Evolutionary conservation across 1,284 basidiomycete genomes (phyloP), one percentile per base, ranked within the genome.

Genomic region (Irpex sp.): DNA sequence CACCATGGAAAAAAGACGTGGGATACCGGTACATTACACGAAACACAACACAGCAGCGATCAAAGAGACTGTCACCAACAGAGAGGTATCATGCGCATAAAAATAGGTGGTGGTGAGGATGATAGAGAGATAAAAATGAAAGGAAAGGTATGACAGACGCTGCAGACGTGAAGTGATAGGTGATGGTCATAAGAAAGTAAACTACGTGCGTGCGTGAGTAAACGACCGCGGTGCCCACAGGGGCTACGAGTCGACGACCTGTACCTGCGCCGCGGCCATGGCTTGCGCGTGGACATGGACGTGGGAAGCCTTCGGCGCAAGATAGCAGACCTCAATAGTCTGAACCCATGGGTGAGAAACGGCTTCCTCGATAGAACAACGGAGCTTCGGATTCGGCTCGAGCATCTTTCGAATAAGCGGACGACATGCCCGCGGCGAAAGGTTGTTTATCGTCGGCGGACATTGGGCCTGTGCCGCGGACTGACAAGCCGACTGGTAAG

Each of bases 391-490:
- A 72, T 98, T 92, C 0, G 97, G 97, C 72, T 97, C 94, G 57
- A 99, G 84, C 96, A 99, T 99, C 81, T 90, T 90, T 71, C 96
- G 89, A 66, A 99, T 85, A 66, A 98, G 77, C 46, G 85, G 83
- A 35, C 97, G 81, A 68, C 95, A 97, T 63, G 92, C 90, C 58
- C 94, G 83, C 3, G 97, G 95, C 59, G 86, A 89, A 63, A 98
- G 81, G 73, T 98, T 97, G 75, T 89, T 92, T 72, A 99, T 89
- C 54, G 91, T 93, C 46, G 86, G 80, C 1, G 91, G 91, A 69
- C 84, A 89, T 7, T 81, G 71, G 3, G 76, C 70, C 65, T 76
- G 74, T 51, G 74, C 68, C 19, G 76, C 69, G 36, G 79, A 77
- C 49, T 68, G 75, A 74, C 82, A 97, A 1, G 90, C 87, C n/a